Conservation (phyloP, 257 asterid species). For the Coffea eugenioides region DNA sequence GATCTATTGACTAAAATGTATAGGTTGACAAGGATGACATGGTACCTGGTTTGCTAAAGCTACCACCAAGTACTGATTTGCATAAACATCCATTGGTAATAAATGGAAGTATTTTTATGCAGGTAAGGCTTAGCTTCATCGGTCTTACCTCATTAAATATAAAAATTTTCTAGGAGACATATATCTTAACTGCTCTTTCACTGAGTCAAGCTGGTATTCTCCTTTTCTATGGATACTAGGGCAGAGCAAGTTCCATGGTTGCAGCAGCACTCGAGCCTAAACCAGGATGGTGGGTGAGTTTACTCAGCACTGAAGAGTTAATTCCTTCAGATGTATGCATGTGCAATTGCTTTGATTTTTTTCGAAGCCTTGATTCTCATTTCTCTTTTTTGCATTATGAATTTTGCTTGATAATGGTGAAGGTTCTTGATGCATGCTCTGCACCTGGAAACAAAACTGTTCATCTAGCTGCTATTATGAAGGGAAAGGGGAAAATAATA, state of each 20-base stretch:
- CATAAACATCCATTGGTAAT: constrained; percentile 80
- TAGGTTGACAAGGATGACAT: constrained; percentile 76
- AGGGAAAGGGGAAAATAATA: constrained; percentile 71
- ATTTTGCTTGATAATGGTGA: constrained; percentile 32
- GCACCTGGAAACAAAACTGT: constrained; percentile 98
- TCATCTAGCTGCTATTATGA: constrained; percentile 90
- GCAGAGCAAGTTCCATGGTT: constrained; percentile 95
- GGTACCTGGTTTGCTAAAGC: constrained; percentile 68
- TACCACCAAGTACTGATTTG: constrained; percentile 87
- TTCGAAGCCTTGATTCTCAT: not conserved
- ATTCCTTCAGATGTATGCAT: not conserved
- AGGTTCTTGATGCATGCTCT: constrained; percentile 96
- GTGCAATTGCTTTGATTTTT: not conserved
- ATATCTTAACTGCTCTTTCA: not conserved
- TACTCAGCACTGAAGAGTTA: constrained; percentile 1
- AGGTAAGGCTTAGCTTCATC: constrained; percentile 41
- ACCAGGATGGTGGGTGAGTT: constrained; percentile 83
- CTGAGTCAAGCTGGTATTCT: not conserved
- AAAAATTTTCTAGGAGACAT: not conserved
- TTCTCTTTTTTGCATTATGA: constrained; percentile 5
- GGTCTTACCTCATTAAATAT: not conserved
- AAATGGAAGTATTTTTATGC: constrained; percentile 72
- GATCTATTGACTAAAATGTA: constrained; percentile 10
- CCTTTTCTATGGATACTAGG: constrained; percentile 36
- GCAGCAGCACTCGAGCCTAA: constrained; percentile 77